Evolutionary conservation across 306 rosid genomes (phyloP), one percentile per base, ranked within the genome.

Genomic region (Cucurbita moschata): DNA sequence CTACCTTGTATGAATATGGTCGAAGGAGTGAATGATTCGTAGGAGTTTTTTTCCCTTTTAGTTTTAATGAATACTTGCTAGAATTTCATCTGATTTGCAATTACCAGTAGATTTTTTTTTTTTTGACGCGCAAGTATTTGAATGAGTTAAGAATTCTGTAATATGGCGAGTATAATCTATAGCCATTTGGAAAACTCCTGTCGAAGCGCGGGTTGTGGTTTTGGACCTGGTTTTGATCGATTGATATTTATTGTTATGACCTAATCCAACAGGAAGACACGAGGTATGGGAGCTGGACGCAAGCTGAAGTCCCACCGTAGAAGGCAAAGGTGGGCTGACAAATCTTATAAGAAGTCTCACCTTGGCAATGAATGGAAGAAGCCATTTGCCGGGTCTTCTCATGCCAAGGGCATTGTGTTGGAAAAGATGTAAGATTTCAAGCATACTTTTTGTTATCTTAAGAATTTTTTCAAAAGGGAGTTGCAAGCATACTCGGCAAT

Each of bases 371-470:
- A 90, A 67, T 90, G 96, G 96, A 90, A 90, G 85, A 88, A 88
- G 30, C 96, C 96, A 19, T 90, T 90, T 75, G 93, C 96, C 11
- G 96, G 96, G 13, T 90, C 96, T 66, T 90, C 96, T 18, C 96
- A 90, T 38, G 94, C 96, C 0, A 90, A 90, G 74, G 96, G 94
- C 56, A 90, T 90, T 56, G 96, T 90, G 42, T 90, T 90, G 63
- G 94, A 90, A 61, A 90, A 90, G 88, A 90, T 68, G 73, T 68
- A 68, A 68, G 73, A 67, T 26, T 7, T 18, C 42, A 6, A 46
- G 8, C 40, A 21, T 21, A 30, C 67, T 43, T 1, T 18, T 43
- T 14, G 35, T 65, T 8, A 42, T 10, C 37, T 65, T 18, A 0
- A 18, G 53, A 43, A 43, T 30, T 30, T 30, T 2, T 30, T 30